phyloP scores from a whole-genome alignment of 1,284 basidiomycete species.

The Ustilago nuda region DNA sequence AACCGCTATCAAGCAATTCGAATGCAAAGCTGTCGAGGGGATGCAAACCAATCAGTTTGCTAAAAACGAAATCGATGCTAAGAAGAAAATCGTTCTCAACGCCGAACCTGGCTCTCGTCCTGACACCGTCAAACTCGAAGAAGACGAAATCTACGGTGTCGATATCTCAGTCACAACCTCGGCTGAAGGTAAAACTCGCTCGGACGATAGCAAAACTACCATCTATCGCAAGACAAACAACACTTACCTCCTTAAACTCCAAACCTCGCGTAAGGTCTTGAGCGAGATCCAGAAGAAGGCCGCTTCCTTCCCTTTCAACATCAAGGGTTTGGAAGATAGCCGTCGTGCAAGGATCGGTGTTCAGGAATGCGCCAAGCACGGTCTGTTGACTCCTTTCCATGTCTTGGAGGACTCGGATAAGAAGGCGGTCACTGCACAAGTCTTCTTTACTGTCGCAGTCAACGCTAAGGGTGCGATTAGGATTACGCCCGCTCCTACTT shows the following conservation, averaged over 20 bases:
- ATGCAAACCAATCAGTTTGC: constrained; percentile 94
- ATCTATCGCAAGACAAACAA: constrained; percentile 88
- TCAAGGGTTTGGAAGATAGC: constrained; percentile 93
- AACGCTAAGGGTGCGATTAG: constrained; percentile 79
- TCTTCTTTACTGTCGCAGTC: constrained; percentile 94
- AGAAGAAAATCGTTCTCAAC: constrained; percentile 64
- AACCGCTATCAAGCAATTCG: constrained; percentile 73
- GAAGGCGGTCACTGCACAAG: constrained; percentile 75
- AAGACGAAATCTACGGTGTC: constrained; percentile 95
- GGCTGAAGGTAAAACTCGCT: constrained; percentile 74
- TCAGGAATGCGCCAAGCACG: constrained; percentile 93
- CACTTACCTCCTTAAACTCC: constrained; percentile 97
- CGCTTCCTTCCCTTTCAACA: constrained; percentile 96
- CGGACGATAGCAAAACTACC: constrained; percentile 88
- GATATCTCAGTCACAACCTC: constrained; percentile 80
- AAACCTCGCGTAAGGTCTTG: constrained; percentile 92
- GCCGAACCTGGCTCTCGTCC: constrained; percentile 59
- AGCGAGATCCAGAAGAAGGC: constrained; percentile 98
- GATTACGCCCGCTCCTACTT: constrained; percentile 85
- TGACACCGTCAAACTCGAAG: constrained; percentile 72
- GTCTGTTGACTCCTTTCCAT: constrained; percentile 88
- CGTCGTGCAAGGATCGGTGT: constrained; percentile 93
- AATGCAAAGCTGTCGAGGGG: constrained; percentile 62
- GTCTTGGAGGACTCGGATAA: constrained; percentile 71
- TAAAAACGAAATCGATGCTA: constrained; percentile 83